Evolutionary conservation across 164 flowering plant species (phyloP).

Genomic region (Warburgia ugandensis): DNA sequence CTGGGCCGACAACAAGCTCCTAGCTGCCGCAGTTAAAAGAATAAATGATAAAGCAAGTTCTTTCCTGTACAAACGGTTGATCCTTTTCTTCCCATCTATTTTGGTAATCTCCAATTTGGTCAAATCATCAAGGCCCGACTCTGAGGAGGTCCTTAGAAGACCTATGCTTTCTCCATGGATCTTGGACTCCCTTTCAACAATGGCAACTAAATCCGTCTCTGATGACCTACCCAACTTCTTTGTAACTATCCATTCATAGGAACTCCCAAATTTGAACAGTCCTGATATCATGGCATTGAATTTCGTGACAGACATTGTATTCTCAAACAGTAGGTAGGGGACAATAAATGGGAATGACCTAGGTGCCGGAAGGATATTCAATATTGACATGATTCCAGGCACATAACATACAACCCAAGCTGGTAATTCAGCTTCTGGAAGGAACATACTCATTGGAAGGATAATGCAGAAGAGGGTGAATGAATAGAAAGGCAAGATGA

Average conservation of each 20-base stretch:
- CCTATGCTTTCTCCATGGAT: slow-evolving; percentile 22
- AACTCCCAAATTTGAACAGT: slow-evolving; percentile 67
- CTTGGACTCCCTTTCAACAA: slow-evolving; percentile 55
- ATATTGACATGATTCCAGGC: slow-evolving; percentile 82
- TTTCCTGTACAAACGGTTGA: slow-evolving; percentile 68
- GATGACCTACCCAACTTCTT: slow-evolving; percentile 90
- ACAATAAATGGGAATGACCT: slow-evolving; percentile 88
- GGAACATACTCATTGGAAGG: slow-evolving; percentile 89
- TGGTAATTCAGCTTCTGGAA: slow-evolving; percentile 91
- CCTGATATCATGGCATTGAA: slow-evolving; percentile 98
- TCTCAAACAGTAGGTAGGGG: slow-evolving; percentile 90
- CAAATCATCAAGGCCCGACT: slow-evolving; percentile 60
- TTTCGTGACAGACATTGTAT: slow-evolving; percentile 97
- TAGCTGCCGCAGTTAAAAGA: slow-evolving; percentile 68
- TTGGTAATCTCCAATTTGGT: slow-evolving; percentile 43
- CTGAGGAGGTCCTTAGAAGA: slow-evolving; percentile 55
- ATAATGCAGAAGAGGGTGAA: slow-evolving; percentile 97
- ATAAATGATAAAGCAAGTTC: slow-evolving; percentile 85
- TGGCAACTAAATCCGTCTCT: slow-evolving; percentile 71
- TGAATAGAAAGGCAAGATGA: slow-evolving; percentile 88
- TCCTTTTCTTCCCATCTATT: slow-evolving; percentile 39
- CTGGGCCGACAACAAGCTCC: slow-evolving; percentile 90
- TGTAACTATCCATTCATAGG: slow-evolving; percentile 94
- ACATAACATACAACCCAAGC: slow-evolving; percentile 95
- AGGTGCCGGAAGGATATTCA: slow-evolving; percentile 84